Conservation (phyloP, 2,329 filamentous ascomycete genomes). For the Fusarium verticillioides region DNA sequence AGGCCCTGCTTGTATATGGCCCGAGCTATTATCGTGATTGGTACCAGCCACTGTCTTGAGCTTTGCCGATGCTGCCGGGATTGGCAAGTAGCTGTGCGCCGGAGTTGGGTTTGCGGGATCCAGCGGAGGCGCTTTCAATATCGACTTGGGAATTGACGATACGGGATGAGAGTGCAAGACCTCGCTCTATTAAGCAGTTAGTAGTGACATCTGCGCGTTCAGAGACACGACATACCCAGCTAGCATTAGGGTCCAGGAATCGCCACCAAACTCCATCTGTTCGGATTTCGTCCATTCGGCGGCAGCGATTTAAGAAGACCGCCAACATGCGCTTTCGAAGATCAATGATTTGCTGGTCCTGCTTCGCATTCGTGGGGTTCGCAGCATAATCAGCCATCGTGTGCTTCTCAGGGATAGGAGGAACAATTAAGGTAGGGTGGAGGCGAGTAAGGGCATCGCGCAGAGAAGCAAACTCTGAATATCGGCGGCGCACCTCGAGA, state of each 20-base stretch:
- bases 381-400: slow-evolving; percentile 99
- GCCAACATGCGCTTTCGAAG: slow-evolving; percentile 95
- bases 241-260: slow-evolving; percentile 96
- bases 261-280: slow-evolving; percentile 98
- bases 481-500: slow-evolving; percentile 91
- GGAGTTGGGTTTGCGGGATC: slow-evolving; percentile 91
- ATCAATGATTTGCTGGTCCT: slow-evolving; percentile 97
- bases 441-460: slow-evolving; percentile 88
- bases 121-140: slow-evolving; percentile 93
- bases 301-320: slow-evolving; percentile 93
- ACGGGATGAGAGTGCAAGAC: slow-evolving; percentile 94
- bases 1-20: slow-evolving; percentile 54
- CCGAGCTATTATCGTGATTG: slow-evolving; percentile 50
- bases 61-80: slow-evolving; percentile 87
- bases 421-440: slow-evolving; percentile 94
- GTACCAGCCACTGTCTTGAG: slow-evolving; percentile 69
- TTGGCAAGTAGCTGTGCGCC: slow-evolving; percentile 86
- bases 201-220: not conserved
- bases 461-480: slow-evolving; percentile 95
- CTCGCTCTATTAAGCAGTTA: slow-evolving; percentile 73
- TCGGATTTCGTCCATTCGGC: slow-evolving; percentile 89
- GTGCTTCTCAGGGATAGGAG: slow-evolving; percentile 98
- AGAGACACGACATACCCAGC: slow-evolving; percentile 76
- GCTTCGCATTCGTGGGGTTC: slow-evolving; percentile 97
- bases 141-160: slow-evolving; percentile 90